These are phyloP conservation scores for Trichoderma guizhouense DNA, from an alignment of 2,329 filamentous ascomycete species.

Conservation along the genomic window DNA sequence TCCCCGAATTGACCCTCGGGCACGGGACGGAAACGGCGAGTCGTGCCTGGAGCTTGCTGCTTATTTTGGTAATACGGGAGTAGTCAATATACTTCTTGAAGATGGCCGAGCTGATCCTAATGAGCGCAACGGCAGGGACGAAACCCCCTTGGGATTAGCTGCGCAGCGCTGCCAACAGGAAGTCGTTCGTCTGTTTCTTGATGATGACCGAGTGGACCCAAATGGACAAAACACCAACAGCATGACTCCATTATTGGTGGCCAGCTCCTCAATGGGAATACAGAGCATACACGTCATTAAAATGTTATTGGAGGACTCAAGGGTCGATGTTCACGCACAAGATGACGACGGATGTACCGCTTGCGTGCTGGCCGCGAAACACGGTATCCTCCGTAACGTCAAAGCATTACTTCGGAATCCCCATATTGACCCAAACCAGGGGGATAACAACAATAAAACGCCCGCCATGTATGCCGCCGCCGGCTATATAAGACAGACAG, in stretches of 20 bases:
- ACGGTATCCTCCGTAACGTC: neutral
- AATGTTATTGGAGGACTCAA: neutral
- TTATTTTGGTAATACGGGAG: neutral
- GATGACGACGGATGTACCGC: neutral
- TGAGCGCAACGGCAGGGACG: neutral
- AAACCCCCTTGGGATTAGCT: neutral
- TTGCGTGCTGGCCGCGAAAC: neutral
- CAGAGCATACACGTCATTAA: neutral
- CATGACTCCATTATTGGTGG: neutral
- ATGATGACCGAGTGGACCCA: neutral
- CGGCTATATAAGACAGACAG: neutral
- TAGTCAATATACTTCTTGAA: neutral
- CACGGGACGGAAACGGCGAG: neutral
- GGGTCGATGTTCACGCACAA: neutral
- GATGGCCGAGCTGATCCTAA: neutral
- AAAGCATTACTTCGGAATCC: neutral
- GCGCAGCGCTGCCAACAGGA: neutral
- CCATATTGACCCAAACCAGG: neutral
- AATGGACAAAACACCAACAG: neutral
- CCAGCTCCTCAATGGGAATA: neutral
- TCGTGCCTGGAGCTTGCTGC: neutral
- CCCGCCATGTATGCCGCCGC: neutral
- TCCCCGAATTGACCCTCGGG: neutral
- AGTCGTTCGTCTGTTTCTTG: neutral
- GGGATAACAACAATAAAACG: neutral